phyloP scores from a whole-genome alignment of 495 filamentous ascomycete species.

The Hyaloscypha variabilis region DNA sequence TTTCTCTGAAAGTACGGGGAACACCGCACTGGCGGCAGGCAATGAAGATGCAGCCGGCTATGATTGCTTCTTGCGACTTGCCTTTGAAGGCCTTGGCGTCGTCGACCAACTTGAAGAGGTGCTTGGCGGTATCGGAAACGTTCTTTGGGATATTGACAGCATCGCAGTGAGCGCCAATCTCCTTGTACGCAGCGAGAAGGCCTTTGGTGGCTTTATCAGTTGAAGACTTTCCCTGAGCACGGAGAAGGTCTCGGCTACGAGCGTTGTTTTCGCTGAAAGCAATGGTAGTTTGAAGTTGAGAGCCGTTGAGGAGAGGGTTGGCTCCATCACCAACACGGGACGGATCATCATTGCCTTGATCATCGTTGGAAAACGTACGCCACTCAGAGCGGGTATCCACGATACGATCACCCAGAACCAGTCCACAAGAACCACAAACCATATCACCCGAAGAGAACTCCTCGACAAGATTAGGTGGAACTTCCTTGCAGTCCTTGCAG shows the following conservation, averaged over 20 bases:
- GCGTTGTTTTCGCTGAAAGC: conserved; percentile 76
- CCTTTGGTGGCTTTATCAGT: conserved; percentile 84
- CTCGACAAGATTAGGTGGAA: conserved; percentile 88
- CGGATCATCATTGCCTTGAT: conserved; percentile 90
- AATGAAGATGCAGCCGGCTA: conserved; percentile 96
- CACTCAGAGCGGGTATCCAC: conserved; percentile 96
- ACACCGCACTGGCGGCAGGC: conserved; percentile 89
- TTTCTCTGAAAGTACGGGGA: conserved; percentile 88
- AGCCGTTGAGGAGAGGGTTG: conserved; percentile 86
- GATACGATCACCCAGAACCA: conserved; percentile 88
- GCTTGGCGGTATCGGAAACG: conserved; percentile 85
- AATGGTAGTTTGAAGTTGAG: conserved; percentile 90
- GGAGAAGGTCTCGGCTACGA: conserved; percentile 75
- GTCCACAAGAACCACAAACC: conserved; percentile 86
- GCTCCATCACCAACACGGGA: conserved; percentile 94
- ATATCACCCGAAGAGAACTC: conserved; percentile 91
- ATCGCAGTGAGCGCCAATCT: conserved; percentile 87
- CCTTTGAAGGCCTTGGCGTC: conserved; percentile 93
- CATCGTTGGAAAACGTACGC: conserved; percentile 98
- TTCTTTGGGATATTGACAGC: conserved; percentile 77
- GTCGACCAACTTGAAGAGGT: conserved; percentile 90
- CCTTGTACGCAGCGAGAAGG: conserved; percentile 80
- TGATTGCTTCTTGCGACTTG: conserved; percentile 91
- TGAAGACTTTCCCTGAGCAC: conserved; percentile 83
- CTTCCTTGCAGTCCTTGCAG: conserved; percentile 88